These are phyloP conservation scores for Mycosphaerelloides madeirae DNA, from an alignment of 2,329 filamentous ascomycete genomes.

Conservation along the genomic window DNA sequence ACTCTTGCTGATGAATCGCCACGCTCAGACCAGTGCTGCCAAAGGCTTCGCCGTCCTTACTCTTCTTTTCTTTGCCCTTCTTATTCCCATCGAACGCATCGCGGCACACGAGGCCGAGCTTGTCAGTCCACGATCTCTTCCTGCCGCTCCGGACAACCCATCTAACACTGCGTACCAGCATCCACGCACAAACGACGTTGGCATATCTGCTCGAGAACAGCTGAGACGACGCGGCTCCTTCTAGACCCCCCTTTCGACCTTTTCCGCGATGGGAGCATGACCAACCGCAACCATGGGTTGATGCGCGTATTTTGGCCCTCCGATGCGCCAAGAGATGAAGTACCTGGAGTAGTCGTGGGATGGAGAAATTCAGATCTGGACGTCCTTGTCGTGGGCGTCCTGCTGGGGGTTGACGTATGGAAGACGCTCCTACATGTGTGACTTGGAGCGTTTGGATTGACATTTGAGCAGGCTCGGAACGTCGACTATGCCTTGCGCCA, in stretches of 20 bases:
- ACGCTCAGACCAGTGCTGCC: constrained; percentile 66
- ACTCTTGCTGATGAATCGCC: constrained; percentile 2
- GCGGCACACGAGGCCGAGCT: constrained; percentile 73
- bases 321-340: constrained; percentile 64
- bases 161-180: constrained; percentile 55
- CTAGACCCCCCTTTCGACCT: constrained; percentile 43
- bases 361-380: constrained; percentile 93
- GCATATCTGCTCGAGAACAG: constrained; percentile 93
- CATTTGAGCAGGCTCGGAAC: constrained; percentile 57
- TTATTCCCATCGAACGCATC: constrained; percentile 78
- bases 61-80: constrained; percentile 75
- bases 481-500: constrained; percentile 84
- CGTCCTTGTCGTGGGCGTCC: constrained; percentile 80
- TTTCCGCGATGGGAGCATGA: constrained; percentile 56
- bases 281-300: constrained; percentile 67
- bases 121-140: constrained; percentile 51
- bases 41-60: constrained; percentile 82
- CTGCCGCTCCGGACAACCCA: constrained; percentile 2
- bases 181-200: constrained; percentile 69
- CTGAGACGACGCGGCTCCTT: constrained; percentile 91
- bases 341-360: constrained; percentile 82
- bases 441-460: constrained; percentile 5
- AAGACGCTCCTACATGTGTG: constrained; percentile 5
- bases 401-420: constrained; percentile 84
- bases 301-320: constrained; percentile 99